Percentiles rank a stretch among this genome's conserved stretches.
Evolutionary conservation across 441 rosid species (phyloP).

Genomic region (Brassica balearica): DNA sequence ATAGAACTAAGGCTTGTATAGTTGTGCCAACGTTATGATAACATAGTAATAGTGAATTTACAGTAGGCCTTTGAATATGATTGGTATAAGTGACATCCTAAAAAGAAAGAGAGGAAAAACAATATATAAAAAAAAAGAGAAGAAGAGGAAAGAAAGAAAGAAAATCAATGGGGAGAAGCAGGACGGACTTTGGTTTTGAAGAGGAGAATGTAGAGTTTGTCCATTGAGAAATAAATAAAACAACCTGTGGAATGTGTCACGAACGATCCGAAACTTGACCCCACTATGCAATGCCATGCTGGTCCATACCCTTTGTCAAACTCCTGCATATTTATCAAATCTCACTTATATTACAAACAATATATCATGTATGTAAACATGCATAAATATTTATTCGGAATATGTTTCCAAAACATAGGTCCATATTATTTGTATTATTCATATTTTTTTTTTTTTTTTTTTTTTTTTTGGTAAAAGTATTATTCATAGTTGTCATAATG

Average conservation of each 20-base stretch:
- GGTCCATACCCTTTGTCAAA: constrained; percentile 77
- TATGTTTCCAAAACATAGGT: neutral
- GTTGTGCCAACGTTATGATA: neutral
- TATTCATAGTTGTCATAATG: neutral
- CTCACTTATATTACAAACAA: constrained; percentile 17
- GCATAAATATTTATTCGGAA: neutral
- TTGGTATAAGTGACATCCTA: constrained; percentile 36
- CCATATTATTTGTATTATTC: neutral
- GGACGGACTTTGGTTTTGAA: constrained; percentile 64
- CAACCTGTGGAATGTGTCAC: constrained; percentile 76
- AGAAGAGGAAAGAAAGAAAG: neutral
- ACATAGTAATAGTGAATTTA: constrained; percentile 22
- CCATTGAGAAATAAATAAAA: constrained; percentile 72
- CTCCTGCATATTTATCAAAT: constrained; percentile 50
- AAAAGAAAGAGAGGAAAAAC: neutral
- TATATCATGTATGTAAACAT: constrained; percentile 1
- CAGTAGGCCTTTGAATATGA: constrained; percentile 24
- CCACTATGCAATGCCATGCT: constrained; percentile 85
- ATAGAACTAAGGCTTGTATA: neutral
- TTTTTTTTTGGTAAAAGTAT: too few species aligned
- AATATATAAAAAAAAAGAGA: neutral
- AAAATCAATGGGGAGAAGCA: constrained; percentile 40
- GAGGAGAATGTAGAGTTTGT: constrained; percentile 57
- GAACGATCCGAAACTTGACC: constrained; percentile 70
- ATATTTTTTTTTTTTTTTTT: too few species aligned